Base-by-base conservation (phyloP, 768 basidiomycete genomes). In the Daedaleopsis nitida region DNA sequence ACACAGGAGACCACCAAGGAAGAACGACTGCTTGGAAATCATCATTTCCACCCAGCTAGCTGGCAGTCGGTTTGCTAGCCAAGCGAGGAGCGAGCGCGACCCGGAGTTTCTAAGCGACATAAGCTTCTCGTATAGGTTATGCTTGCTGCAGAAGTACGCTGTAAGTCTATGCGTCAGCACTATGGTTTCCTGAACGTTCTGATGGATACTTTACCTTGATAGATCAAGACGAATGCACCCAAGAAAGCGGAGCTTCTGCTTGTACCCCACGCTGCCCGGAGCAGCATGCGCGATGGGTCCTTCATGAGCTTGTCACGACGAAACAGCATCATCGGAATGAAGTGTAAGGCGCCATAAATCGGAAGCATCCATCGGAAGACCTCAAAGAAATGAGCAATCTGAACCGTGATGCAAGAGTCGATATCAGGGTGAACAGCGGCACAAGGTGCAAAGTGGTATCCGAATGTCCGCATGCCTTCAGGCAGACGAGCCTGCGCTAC, bases 321-420 rank as follows among this genome's bases (percentile, higher is more conserved):
- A 74, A 98, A 93, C 5, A 97, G 76, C 12, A 98, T 76, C 50
- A 88, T 81, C 1, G 96, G 96, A 32, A 97, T 84, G 60, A 97
- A 83, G 72, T 98, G 96, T 35, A 98, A 75, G 0, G 93, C 94
- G 21, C 92, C 88, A 67, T 98, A 98, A 43, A 89, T 84, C 3
- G 86, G 89, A 47, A 90, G 72, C 76, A 91, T 94, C 90, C 84
- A 96, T 75, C 83, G 85, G 72, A 89, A 91, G 7, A 97, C 94
- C 17, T 83, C 77, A 66, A 88, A 81, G 74, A 95, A 91, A 32
- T 94, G 86, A 42, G 84, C 82, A n/a, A 87, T 63, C 13, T 83
- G 84, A 1, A 86, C 86, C 11, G 76, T 72, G 7, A 76, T 67
- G 71, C 92, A 94, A 10, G 80, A 81, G 19, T 88, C 82, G 7